phyloP scores from a whole-genome alignment of 345 rosid genomes.

The Eucalyptus regnans region DNA sequence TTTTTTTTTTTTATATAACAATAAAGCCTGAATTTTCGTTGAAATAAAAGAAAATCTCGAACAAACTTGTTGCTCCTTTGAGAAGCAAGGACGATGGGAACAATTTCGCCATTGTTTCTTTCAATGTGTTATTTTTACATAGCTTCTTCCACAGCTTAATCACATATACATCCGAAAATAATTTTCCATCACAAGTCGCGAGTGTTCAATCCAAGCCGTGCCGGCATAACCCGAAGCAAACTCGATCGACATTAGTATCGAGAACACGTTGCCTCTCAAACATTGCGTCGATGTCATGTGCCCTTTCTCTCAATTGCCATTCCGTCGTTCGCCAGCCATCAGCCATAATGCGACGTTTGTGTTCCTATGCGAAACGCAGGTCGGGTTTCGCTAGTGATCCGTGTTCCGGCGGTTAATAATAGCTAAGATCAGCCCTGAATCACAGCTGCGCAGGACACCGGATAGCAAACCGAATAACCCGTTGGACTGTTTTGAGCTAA shows the following conservation, averaged over 20 bases:
- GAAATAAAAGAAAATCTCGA: not conserved
- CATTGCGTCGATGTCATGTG: not conserved
- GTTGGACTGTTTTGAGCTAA: not conserved
- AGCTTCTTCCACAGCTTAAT: not conserved
- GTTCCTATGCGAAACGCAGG: not conserved
- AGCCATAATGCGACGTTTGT: not conserved
- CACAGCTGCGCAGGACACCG: not conserved
- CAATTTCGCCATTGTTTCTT: not conserved
- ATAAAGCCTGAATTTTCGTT: not conserved
- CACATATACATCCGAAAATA: not conserved
- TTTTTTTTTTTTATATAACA: not conserved
- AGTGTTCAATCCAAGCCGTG: not conserved
- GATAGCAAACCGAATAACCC: not conserved
- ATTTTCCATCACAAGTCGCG: not conserved
- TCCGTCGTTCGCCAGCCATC: not conserved
- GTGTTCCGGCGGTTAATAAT: not conserved
- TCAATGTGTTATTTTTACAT: not conserved
- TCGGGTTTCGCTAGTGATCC: not conserved
- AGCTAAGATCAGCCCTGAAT: not conserved
- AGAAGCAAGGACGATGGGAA: not conserved
- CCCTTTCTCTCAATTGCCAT: not conserved
- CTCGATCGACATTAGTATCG: not conserved
- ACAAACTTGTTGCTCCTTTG: not conserved
- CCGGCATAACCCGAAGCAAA: not conserved
- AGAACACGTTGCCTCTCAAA: not conserved